These are phyloP conservation scores for Xylariomycetidae sp. DNA, from an alignment of 2,329 filamentous ascomycete genomes.

Conservation along the genomic window DNA sequence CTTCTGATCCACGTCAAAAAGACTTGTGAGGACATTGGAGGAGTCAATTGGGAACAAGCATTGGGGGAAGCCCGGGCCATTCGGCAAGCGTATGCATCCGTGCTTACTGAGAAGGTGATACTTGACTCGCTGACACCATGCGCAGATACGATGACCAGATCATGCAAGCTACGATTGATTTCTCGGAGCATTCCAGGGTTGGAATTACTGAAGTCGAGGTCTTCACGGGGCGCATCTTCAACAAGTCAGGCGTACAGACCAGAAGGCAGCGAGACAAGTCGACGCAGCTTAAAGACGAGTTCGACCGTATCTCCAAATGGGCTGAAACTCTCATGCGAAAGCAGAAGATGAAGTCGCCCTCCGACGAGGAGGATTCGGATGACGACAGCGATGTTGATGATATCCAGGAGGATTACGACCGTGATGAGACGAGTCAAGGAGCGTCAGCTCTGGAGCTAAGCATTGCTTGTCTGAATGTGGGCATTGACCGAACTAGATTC, in stretches of 20 bases:
- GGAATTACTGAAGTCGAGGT: conserved; percentile 46
- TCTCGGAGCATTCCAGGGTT: conserved; percentile 37
- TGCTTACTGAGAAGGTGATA: neutral
- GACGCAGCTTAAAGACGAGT: conserved; percentile 45
- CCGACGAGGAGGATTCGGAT: conserved; percentile 4
- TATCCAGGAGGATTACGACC: conserved; percentile 1
- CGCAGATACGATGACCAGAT: conserved; percentile 42
- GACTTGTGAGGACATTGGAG: conserved; percentile 23
- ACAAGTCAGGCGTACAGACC: conserved; percentile 42
- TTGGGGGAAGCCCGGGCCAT: conserved; percentile 36
- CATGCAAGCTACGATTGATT: conserved; percentile 34
- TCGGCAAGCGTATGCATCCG: conserved; percentile 35
- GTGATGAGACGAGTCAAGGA: neutral
- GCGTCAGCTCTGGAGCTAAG: conserved; percentile 21
- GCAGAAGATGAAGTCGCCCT: conserved; percentile 7
- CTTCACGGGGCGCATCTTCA: conserved; percentile 51
- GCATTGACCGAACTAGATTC: conserved; percentile 4
- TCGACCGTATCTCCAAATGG: conserved; percentile 39
- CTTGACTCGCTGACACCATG: conserved; percentile 2
- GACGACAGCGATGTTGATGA: conserved; percentile 7
- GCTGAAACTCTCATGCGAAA: conserved; percentile 32
- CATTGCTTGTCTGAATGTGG: conserved; percentile 23
- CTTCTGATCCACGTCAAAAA: conserved; percentile 27
- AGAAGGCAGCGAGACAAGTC: conserved; percentile 46
- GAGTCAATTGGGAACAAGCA: conserved; percentile 29